These are phyloP conservation scores for Lasiosphaeriaceae sp. DNA, from an alignment of 495 filamentous ascomycete species.

Conservation along the genomic window DNA sequence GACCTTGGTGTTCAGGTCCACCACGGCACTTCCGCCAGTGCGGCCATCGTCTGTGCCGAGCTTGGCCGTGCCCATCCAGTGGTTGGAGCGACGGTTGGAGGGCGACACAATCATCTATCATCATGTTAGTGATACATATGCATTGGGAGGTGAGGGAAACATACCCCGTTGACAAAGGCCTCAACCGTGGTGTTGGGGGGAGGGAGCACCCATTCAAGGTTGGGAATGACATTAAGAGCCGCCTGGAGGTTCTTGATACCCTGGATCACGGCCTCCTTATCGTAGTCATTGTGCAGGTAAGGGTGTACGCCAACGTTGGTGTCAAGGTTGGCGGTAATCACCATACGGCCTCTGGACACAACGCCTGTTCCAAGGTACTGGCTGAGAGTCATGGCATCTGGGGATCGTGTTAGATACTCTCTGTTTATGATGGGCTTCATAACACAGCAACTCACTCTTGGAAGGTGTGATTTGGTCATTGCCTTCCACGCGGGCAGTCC, in stretches of 20 bases:
- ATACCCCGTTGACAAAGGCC: conserved; percentile 46
- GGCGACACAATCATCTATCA: conserved; percentile 45
- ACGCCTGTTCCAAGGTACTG: conserved; percentile 63
- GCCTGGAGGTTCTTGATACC: conserved; percentile 59
- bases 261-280: conserved; percentile 46
- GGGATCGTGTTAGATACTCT: conserved; percentile 7
- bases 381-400: conserved; percentile 55
- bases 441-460: conserved; percentile 21
- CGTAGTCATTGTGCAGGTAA: conserved; percentile 48
- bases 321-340: conserved; percentile 50
- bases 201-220: conserved; percentile 54
- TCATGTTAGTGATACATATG: background rate
- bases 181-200: conserved; percentile 48
- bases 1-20: conserved; percentile 66
- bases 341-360: conserved; percentile 57
- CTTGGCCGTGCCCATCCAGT: conserved; percentile 64
- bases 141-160: background rate
- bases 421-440: background rate
- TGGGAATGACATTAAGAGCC: conserved; percentile 49
- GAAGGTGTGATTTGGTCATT: conserved; percentile 32
- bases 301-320: conserved; percentile 52
- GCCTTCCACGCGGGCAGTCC: conserved; percentile 60
- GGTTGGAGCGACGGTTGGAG: conserved; percentile 60
- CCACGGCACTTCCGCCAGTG: conserved; percentile 57
- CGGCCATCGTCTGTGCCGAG: conserved; percentile 65